Percentiles rank a stretch among this genome's conserved stretches.
Evolutionary conservation across 805 yeast genomes (phyloP).

Genomic region (Clavispora phyllophila): DNA sequence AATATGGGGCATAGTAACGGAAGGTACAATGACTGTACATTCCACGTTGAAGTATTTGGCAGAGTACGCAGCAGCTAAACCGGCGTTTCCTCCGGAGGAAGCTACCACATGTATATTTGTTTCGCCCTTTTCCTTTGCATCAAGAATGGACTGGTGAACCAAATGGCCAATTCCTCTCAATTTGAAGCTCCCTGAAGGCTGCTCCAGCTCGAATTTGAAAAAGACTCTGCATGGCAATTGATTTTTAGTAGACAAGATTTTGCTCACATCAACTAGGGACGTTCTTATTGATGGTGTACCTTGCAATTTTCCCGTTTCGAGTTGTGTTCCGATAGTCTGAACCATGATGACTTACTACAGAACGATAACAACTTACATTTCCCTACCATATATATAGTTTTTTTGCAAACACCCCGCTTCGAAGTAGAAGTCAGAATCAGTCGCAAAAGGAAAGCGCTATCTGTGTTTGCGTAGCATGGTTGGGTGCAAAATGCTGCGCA

Average conservation of each 20-base stretch:
- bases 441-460: background rate
- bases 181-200: slow-evolving; percentile 57
- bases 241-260: slow-evolving; percentile 5
- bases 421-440: background rate
- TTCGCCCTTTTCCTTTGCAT: slow-evolving; percentile 18
- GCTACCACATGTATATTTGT: slow-evolving; percentile 40
- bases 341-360: background rate
- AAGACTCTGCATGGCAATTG: slow-evolving; percentile 33
- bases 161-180: slow-evolving; percentile 51
- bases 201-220: slow-evolving; percentile 47
- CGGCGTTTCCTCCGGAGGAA: slow-evolving; percentile 55
- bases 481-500: background rate
- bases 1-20: slow-evolving; percentile 42
- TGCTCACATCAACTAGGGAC: slow-evolving; percentile 36
- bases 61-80: slow-evolving; percentile 50
- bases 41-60: slow-evolving; percentile 29
- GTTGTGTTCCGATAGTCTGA: background rate
- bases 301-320: background rate
- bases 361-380: background rate
- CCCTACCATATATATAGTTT: background rate
- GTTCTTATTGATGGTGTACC: slow-evolving; percentile 27
- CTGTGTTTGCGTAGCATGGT: background rate
- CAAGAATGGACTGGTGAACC: slow-evolving; percentile 28
- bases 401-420: background rate
- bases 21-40: slow-evolving; percentile 65